Conservation (phyloP, 1,284 basidiomycete species). For the Tilletia horrida region DNA sequence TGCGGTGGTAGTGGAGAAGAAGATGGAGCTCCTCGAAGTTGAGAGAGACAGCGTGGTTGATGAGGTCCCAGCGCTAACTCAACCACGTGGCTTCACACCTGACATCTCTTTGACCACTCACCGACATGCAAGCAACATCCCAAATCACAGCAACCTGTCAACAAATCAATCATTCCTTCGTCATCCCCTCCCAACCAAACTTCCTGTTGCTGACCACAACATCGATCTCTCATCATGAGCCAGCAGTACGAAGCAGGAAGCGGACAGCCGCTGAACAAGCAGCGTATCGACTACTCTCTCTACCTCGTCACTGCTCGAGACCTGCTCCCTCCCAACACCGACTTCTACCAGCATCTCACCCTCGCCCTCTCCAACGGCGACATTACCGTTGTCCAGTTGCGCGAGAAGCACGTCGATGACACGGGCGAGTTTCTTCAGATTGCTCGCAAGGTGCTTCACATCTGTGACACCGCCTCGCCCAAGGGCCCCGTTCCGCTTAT, state of each 20-base stretch:
- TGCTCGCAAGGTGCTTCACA: conserved; percentile 67
- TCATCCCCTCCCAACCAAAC: background rate
- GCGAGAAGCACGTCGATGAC: conserved; percentile 35
- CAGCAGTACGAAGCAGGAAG: too few relatives aligned
- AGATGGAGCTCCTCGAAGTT: too few relatives aligned
- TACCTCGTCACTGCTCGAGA: conserved; percentile 77
- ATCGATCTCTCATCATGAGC: conserved; percentile 2
- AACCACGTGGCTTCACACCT: background rate
- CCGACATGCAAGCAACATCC: background rate
- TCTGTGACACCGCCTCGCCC: conserved; percentile 62
- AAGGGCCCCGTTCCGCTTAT: conserved; percentile 78
- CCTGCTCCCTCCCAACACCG: conserved; percentile 67
- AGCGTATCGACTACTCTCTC: conserved; percentile 35
- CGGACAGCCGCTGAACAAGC: background rate
- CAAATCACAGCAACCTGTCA: too few relatives aligned
- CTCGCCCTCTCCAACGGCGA: conserved; percentile 77
- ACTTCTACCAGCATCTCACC: conserved; percentile 73
- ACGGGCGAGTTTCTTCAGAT: conserved; percentile 68
- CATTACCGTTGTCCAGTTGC: conserved; percentile 75
- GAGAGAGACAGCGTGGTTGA: too few relatives aligned
- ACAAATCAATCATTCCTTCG: background rate
- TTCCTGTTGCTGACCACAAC: background rate
- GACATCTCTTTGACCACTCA: background rate
- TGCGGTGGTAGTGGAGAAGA: too few relatives aligned
- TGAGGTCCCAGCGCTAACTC: background rate